Evolutionary conservation across 495 filamentous ascomycete species (phyloP), one percentile per base, ranked within the genome.

Genomic region (Penicillium paradoxum): DNA sequence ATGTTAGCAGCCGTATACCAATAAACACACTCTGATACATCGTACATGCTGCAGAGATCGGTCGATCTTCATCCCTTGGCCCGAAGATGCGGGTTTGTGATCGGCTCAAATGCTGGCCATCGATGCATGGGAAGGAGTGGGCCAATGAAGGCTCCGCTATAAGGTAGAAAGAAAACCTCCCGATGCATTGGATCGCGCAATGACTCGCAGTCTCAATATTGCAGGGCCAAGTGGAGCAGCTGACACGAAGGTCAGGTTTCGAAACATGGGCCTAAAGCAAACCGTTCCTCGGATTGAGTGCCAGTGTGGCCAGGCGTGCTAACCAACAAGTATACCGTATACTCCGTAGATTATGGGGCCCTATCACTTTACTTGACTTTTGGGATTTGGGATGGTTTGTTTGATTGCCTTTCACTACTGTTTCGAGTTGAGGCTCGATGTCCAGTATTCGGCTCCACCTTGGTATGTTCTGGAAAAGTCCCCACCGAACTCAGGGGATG

Each of bases 191-290:
- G 38, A 60, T 58, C 47, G 42, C 38, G 43, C 34, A 54, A 60
- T 58, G 61, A 58, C 60, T 62, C 39, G 62, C 53, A 57, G 62
- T 59, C 43, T 55, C 51, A 53, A 43, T 49, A 60, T 63, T 63
- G 46, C 60, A 63, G 57, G 60, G 58, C 51, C 40, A 30, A 15
- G 62, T 64, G 62, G 62, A 64, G 55, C 43, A 40, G 18, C 8
- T 36, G 39, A 50, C 44, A 47, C 15, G 32, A 29, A 13, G 29
- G 32, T 34, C 32, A 13, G 34, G 13, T 39, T 32, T 30, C 30
- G 30, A 57, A 53, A 53, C 49, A 36, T 4, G 22, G 39, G 25
- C 15, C 54, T 46, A 48, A 11, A 21, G 9, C 13, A 19, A 15
- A 29, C 53, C 46, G 46, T 43, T 34, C 40, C 15, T 38, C 41